Percentiles rank a stretch among this genome's conserved stretches.
Conservation (phyloP, 768 basidiomycete genomes). For the Suillus lakei region DNA sequence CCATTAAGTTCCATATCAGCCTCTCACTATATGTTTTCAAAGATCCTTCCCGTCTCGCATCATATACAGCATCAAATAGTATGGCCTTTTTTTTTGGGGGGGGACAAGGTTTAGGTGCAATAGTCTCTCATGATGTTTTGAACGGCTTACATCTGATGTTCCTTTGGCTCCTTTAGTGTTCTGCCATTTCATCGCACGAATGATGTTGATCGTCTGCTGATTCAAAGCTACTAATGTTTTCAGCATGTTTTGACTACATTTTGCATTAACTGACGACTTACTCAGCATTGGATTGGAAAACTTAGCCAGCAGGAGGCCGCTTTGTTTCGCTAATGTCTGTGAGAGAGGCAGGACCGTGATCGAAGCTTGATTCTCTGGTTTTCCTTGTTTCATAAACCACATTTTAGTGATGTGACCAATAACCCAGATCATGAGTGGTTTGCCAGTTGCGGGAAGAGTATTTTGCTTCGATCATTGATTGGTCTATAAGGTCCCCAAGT, state of each 20-base stretch:
- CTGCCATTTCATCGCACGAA: no score
- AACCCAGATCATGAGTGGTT: slow-evolving; percentile 5
- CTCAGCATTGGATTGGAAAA: neutral
- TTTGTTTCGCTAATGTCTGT: neutral
- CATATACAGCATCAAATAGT: neutral
- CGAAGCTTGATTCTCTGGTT: neutral
- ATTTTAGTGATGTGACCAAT: neutral
- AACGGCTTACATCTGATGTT: no score
- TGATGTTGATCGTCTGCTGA: neutral
- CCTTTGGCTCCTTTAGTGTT: no score
- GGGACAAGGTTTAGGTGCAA: no score
- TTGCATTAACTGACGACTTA: neutral
- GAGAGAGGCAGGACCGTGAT: neutral
- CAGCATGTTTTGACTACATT: neutral
- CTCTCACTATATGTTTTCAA: neutral
- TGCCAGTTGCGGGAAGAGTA: neutral
- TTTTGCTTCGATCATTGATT: no score
- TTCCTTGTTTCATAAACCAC: neutral
- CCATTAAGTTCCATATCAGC: neutral
- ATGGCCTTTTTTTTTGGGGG: no score
- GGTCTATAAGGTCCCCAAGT: no score
- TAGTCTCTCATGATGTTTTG: no score
- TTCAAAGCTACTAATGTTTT: neutral
- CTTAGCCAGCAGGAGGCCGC: neutral
- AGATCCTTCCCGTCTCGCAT: neutral